phyloP scores from a whole-genome alignment of 2,329 filamentous ascomycete species.

The Westerdykella sp. region DNA sequence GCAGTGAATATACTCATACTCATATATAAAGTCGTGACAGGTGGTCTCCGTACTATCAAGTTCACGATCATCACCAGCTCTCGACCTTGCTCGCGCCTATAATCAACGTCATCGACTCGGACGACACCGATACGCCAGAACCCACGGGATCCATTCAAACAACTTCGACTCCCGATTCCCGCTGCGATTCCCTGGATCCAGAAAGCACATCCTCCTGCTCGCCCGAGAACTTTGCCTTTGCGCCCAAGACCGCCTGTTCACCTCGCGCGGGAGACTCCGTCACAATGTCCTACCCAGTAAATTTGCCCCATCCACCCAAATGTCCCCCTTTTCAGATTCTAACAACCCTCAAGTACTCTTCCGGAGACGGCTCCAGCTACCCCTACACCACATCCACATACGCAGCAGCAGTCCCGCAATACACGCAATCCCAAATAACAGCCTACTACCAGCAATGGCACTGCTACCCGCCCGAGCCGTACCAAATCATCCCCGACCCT shows the following conservation, averaged over 20 bases:
- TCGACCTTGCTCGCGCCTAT: too few relatives aligned
- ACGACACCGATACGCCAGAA: too few relatives aligned
- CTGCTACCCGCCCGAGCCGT: slow-evolving; percentile 25
- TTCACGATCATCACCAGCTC: too few relatives aligned
- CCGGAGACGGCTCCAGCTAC: slow-evolving; percentile 14
- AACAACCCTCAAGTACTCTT: slow-evolving; percentile 15
- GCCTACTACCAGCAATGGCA: slow-evolving; percentile 27
- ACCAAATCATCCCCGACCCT: slow-evolving; percentile 19
- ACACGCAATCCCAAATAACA: slow-evolving; percentile 28
- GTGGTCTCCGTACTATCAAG: background rate
- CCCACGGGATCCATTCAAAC: too few relatives aligned
- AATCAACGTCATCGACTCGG: too few relatives aligned
- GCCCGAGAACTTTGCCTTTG: background rate
- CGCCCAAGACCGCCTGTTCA: background rate
- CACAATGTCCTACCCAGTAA: slow-evolving; percentile 5
- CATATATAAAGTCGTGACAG: background rate
- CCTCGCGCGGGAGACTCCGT: background rate
- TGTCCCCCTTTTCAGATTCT: background rate
- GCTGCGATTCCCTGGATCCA: too few relatives aligned
- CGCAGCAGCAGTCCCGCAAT: slow-evolving; percentile 17
- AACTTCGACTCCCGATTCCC: too few relatives aligned
- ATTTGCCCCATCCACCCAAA: background rate
- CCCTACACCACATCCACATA: slow-evolving; percentile 12
- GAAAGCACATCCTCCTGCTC: background rate
- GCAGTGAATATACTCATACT: slow-evolving; percentile 1